Percentiles rank a stretch among this genome's conserved stretches.
Evolutionary conservation across 2,329 filamentous ascomycete species (phyloP).

Genomic region (Metarhizium guizhouense): DNA sequence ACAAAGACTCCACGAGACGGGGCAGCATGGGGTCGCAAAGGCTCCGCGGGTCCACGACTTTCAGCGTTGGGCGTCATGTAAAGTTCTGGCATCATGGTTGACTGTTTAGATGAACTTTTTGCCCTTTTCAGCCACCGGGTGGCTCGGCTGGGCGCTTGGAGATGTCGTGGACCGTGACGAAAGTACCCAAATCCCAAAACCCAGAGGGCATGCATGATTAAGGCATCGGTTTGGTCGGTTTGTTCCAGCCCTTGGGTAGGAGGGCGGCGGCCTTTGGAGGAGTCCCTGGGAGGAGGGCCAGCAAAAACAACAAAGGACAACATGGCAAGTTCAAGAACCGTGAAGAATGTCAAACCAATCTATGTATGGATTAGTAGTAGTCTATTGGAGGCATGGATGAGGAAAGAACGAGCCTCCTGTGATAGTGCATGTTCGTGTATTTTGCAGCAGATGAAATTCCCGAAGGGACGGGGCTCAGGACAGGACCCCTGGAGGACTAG

Average conservation of each 20-base stretch:
- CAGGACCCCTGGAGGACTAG: neutral
- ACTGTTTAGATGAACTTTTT: neutral
- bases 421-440: neutral
- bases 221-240: neutral
- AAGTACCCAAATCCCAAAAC: neutral
- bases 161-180: neutral
- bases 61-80: neutral
- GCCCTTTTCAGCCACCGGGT: neutral
- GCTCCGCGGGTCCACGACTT: neutral
- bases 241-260: no score
- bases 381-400: neutral
- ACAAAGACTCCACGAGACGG: neutral
- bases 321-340: neutral
- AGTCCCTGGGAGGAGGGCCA: neutral
- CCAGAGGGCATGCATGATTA: neutral
- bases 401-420: neutral
- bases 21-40: constrained; percentile 1
- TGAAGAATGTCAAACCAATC: neutral
- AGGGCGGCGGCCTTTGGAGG: no score
- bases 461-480: neutral
- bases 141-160: neutral
- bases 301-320: neutral
- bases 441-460: neutral
- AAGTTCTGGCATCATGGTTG: constrained; percentile 1
- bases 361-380: neutral